These are phyloP conservation scores for Berkeleyomyces basicola DNA, from an alignment of 2,329 filamentous ascomycete genomes.

Conservation along the genomic window DNA sequence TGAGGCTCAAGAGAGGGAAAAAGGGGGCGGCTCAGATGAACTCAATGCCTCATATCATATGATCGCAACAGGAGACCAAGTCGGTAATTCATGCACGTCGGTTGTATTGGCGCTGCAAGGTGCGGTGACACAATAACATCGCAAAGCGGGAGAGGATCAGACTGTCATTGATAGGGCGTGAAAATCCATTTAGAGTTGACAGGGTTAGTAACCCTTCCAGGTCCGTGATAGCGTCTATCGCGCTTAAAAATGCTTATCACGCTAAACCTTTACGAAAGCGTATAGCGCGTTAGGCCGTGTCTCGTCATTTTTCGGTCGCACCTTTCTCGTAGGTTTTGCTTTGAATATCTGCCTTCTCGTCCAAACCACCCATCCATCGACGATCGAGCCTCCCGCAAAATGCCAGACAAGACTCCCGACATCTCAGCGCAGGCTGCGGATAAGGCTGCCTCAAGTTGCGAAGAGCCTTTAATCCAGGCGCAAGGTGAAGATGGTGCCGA, in stretches of 20 bases:
- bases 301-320: background rate
- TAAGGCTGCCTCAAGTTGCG: background rate
- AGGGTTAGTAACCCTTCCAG: background rate
- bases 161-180: background rate
- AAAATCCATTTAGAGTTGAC: background rate
- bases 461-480: background rate
- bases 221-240: background rate
- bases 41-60: background rate
- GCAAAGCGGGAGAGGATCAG: background rate
- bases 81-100: background rate
- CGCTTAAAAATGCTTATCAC: background rate
- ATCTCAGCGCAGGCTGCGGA: background rate
- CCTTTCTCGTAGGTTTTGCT: background rate
- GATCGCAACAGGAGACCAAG: background rate
- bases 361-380: background rate
- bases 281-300: background rate
- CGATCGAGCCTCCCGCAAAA: background rate
- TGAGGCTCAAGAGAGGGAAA: background rate
- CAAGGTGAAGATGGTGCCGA: background rate
- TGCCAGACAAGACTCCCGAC: background rate
- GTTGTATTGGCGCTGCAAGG: background rate
- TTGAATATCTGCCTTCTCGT: background rate
- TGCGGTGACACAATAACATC: background rate
- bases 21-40: background rate
- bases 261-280: background rate